A percentile compares a stretch with the other conserved stretches of the same genome.
phyloP scores from a whole-genome alignment of 768 basidiomycete genomes.

The Cubamyces sp. region DNA sequence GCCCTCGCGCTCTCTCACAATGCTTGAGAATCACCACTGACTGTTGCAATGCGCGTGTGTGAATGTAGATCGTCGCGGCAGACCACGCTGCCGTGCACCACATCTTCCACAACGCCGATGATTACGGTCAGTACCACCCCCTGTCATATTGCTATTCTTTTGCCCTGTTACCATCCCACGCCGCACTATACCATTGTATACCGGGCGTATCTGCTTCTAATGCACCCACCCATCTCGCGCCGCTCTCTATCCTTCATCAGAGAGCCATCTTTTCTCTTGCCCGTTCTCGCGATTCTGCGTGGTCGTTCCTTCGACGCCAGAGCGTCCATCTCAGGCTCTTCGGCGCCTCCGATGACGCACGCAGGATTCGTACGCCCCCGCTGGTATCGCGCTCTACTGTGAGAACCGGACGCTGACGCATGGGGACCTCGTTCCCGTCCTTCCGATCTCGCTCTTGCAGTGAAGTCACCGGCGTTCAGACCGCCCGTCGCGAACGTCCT shows the following conservation, averaged over 20 bases:
- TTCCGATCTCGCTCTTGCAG: slow-evolving; percentile 6
- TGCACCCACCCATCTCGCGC: no score
- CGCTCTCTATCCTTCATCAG: slow-evolving; percentile 5
- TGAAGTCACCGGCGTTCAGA: slow-evolving; percentile 35
- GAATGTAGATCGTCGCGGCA: slow-evolving; percentile 38
- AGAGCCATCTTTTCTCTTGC: no score
- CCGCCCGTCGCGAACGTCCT: slow-evolving; percentile 34
- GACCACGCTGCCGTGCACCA: slow-evolving; percentile 44
- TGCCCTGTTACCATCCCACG: no score
- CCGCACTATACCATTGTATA: no score
- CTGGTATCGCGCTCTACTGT: no score
- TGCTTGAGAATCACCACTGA: neutral
- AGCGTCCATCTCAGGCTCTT: no score
- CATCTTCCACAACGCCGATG: slow-evolving; percentile 41
- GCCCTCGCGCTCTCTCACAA: neutral
- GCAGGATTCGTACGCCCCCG: no score
- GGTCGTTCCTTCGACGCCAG: no score
- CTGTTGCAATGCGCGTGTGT: neutral
- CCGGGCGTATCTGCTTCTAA: no score
- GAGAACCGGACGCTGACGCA: neutral
- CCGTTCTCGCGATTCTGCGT: no score
- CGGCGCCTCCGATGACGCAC: neutral
- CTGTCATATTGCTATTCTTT: neutral
- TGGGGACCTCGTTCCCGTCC: no score
- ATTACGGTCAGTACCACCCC: slow-evolving; percentile 34